Percentiles rank a stretch among this genome's conserved stretches.
phyloP scores from a whole-genome alignment of 768 basidiomycete species.

The Terana coerulea region DNA sequence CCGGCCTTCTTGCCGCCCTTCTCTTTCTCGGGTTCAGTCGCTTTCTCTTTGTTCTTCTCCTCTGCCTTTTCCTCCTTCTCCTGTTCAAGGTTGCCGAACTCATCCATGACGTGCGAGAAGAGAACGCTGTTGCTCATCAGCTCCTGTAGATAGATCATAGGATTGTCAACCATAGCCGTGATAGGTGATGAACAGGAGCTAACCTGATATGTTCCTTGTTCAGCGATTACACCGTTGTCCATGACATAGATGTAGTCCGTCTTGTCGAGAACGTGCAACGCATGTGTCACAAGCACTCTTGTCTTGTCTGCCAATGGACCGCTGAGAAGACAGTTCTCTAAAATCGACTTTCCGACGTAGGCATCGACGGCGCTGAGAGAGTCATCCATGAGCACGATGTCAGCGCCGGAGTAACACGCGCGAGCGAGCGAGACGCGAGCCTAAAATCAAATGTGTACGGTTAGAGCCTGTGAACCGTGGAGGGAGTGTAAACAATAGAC shows the following conservation, averaged over 20 bases:
- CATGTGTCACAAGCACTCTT: conserved; percentile 59
- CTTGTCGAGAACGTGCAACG: conserved; percentile 54
- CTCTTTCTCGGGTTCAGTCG: conserved; percentile 12
- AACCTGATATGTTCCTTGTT: conserved; percentile 59
- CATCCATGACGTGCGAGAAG: conserved; percentile 34
- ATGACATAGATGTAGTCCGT: conserved; percentile 63
- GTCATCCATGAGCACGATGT: conserved; percentile 79
- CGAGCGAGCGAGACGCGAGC: conserved; percentile 75
- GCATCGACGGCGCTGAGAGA: conserved; percentile 79
- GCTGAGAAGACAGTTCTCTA: conserved; percentile 56
- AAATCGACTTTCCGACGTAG: conserved; percentile 63
- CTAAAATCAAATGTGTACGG: conserved; percentile 31
- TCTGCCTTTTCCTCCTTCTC: conserved; percentile 29
- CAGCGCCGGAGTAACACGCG: conserved; percentile 69
- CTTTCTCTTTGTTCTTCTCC: conserved; percentile 19
- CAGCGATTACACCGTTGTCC: conserved; percentile 53
- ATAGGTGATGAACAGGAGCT: conserved; percentile 11
- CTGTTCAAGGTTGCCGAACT: conserved; percentile 38
- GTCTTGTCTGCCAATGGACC: conserved; percentile 54
- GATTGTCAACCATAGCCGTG: conserved; percentile 13
- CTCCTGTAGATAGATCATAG: conserved; percentile 18
- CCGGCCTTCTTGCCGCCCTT: conserved; percentile 16
- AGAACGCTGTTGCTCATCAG: conserved; percentile 28
- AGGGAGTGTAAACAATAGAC: no score
- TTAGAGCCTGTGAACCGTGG: no score